These are phyloP conservation scores for Forsythia suspensa DNA, from an alignment of 257 asterid species.

Conservation along the genomic window DNA sequence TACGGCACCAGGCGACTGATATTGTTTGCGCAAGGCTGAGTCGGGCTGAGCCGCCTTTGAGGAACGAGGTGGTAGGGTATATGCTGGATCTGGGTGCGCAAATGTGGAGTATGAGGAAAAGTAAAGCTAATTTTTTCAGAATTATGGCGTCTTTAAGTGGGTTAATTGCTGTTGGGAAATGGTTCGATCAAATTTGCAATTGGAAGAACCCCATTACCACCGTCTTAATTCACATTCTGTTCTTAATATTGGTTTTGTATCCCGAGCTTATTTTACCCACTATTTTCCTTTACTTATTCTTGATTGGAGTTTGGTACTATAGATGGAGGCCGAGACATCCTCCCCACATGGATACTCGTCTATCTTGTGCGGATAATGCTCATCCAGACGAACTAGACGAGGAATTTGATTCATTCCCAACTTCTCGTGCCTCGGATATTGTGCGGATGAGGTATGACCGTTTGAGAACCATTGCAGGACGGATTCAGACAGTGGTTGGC, in stretches of 20 bases:
- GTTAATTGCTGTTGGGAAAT: constrained; percentile 6
- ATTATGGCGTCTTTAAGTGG: constrained; percentile 9
- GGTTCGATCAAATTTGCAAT: constrained; percentile 18
- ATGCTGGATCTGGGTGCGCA: constrained; percentile 16
- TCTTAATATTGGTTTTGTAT: constrained; percentile 14
- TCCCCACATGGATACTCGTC: constrained; percentile 21
- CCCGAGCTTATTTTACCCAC: constrained; percentile 9
- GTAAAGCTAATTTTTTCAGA: constrained; percentile 15
- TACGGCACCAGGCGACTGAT: constrained; percentile 18
- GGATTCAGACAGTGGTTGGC: constrained; percentile 47
- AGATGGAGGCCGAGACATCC: constrained; percentile 22
- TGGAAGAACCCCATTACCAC: constrained; percentile 19
- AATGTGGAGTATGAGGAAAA: constrained; percentile 21
- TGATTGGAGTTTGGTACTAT: constrained; percentile 8
- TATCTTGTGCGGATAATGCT: background rate
- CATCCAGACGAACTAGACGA: constrained; percentile 7
- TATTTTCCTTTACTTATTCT: constrained; percentile 14
- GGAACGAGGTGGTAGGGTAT: constrained; percentile 11
- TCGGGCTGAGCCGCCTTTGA: constrained; percentile 17
- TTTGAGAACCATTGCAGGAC: constrained; percentile 42
- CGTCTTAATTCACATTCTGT: constrained; percentile 11
- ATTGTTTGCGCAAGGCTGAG: constrained; percentile 17
- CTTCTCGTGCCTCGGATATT: constrained; percentile 2
- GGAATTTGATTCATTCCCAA: constrained; percentile 9
- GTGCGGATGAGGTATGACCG: constrained; percentile 15